Conservation (phyloP, 768 basidiomycete species). For the Boletus huronensis region DNA sequence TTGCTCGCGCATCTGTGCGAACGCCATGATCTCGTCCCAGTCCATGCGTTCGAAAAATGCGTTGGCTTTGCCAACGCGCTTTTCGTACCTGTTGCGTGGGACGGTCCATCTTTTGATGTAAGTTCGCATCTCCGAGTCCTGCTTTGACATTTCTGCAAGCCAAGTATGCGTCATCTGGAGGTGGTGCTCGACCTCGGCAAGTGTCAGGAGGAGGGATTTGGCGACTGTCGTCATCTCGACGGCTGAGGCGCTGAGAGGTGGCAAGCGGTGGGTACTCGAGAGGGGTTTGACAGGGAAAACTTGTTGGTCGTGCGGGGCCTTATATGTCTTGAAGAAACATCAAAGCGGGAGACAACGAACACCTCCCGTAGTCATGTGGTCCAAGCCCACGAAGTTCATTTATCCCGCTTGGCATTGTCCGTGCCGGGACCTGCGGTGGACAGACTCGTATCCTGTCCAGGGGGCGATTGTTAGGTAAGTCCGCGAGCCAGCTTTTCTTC, state of each 20-base stretch:
- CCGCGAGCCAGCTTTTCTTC: neutral
- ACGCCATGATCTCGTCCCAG: slow-evolving; percentile 1
- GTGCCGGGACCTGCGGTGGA: neutral
- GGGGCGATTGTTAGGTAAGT: neutral
- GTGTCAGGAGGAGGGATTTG: neutral
- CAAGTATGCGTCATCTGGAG: neutral
- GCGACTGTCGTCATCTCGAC: neutral
- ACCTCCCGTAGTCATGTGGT: neutral
- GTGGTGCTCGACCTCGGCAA: neutral
- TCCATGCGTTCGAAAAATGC: neutral
- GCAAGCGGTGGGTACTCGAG: neutral
- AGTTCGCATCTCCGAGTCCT: neutral
- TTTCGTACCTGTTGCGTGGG: neutral
- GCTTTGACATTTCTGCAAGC: neutral
- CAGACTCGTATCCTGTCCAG: neutral
- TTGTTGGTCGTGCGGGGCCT: neutral
- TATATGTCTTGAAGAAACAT: neutral
- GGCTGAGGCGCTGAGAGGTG: too few relatives aligned
- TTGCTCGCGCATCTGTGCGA: neutral
- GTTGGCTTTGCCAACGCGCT: neutral
- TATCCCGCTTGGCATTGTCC: neutral
- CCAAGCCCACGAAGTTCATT: neutral
- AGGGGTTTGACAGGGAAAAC: too few relatives aligned
- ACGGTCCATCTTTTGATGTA: neutral
- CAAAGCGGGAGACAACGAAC: neutral